A percentile compares a stretch with the other conserved stretches of the same genome.
phyloP scores from a whole-genome alignment of 2,329 filamentous ascomycete species.

The Talaromyces sp. region DNA sequence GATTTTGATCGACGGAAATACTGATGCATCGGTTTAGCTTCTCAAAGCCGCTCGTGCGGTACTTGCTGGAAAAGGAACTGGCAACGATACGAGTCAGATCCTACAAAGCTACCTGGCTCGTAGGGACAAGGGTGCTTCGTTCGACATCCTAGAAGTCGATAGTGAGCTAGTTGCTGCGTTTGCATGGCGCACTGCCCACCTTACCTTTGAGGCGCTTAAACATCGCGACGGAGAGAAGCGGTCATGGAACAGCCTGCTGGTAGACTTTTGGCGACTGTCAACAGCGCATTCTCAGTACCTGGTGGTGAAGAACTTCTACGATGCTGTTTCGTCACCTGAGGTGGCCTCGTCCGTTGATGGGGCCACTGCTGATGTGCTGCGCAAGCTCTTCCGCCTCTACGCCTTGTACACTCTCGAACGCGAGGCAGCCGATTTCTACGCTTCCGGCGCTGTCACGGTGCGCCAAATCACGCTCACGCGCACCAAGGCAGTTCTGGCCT shows the following conservation, averaged over 20 bases:
- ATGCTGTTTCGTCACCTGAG: constrained; percentile 54
- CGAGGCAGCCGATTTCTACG: constrained; percentile 68
- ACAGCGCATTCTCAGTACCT: constrained; percentile 73
- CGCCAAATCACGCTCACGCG: constrained; percentile 66
- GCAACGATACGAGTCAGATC: constrained; percentile 65
- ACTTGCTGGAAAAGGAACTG: constrained; percentile 56
- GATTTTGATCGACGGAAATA: not conserved
- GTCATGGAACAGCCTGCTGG: constrained; percentile 70
- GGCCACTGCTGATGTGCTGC: constrained; percentile 54
- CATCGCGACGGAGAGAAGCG: constrained; percentile 70
- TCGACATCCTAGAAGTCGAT: constrained; percentile 67
- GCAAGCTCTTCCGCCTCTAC: constrained; percentile 63
- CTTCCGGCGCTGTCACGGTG: constrained; percentile 62
- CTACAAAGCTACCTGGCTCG: constrained; percentile 60
- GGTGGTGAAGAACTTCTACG: constrained; percentile 75
- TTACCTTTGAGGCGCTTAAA: constrained; percentile 70
- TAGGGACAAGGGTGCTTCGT: constrained; percentile 65
- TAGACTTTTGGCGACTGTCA: constrained; percentile 71
- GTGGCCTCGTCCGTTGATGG: constrained; percentile 52
- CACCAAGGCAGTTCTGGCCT: constrained; percentile 61
- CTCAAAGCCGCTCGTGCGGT: constrained; percentile 70
- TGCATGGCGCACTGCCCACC: constrained; percentile 67
- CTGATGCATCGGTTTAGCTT: constrained; percentile 37
- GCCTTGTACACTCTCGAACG: constrained; percentile 62
- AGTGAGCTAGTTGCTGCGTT: constrained; percentile 67